Evolutionary conservation across 768 basidiomycete genomes (phyloP), one percentile per base, ranked within the genome.

Genomic region (Podaxis mareebaensis): DNA sequence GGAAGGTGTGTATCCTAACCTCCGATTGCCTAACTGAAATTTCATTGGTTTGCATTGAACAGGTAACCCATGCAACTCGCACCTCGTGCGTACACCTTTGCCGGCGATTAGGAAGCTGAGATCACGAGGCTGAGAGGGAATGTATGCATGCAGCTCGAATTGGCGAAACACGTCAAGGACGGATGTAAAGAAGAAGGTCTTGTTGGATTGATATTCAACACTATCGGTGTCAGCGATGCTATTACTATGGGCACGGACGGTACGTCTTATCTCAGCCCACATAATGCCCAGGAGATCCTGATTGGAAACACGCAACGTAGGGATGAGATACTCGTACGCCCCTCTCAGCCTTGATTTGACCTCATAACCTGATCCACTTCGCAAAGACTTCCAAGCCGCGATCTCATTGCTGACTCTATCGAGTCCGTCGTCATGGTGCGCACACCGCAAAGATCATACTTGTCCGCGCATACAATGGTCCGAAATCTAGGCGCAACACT

Each of bases 161-260:
- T 95, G 24, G 91, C 89, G 15, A 83, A 85, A 68, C 85, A 87
- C 66, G 85, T 94, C 68, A 95, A 95, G 73, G 84, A 89, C 61
- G 93, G 92, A 12, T 95, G 93, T 74, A 82, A 84, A 67, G 85
- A 89, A 64, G 92, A 94, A 68, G 91, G 86, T 46, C 79, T 95
- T 40, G 86, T 95, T 49, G 93, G 93, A 1, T 76, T 95, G 44
- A 89, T 87, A 38, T 94, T 93, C 74, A 93, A 91, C 69, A 93
- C 93, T 8, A 85, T 95, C 58, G 93, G 93, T 61, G 85, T 94
- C 67, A 76, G 91, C 68, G 93, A 95, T 74, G 93, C 88, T 17
- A 95, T 95, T 53, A 93, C 93, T 13, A 93, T 94, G 92, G 91
- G 90, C 28, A 93, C 91, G 28, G 90, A 92, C 24, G 92, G 92